Conservation (phyloP, 768 basidiomycete species). For the Rhodotorula taiwanensis region DNA sequence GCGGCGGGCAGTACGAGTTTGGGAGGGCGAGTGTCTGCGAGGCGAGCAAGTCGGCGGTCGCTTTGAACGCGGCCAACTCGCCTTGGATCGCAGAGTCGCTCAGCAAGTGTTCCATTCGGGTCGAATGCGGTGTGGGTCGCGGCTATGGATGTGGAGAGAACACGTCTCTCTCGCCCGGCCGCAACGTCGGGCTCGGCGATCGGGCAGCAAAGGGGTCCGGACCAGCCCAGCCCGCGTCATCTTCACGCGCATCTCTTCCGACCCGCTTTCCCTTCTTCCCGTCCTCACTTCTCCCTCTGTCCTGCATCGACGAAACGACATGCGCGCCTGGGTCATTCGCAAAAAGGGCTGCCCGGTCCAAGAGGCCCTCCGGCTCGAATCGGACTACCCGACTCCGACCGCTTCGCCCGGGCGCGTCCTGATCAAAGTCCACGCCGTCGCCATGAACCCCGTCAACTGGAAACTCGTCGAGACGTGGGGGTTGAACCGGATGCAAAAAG, state of each 20-base stretch:
- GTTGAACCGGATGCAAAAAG: constrained; percentile 46
- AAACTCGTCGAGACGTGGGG: constrained; percentile 56
- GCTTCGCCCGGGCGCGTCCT: constrained; percentile 43
- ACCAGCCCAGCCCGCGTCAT: too few species aligned
- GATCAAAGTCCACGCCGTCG: constrained; percentile 53
- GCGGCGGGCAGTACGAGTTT: constrained; percentile 42
- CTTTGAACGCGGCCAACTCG: constrained; percentile 44
- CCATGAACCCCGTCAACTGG: constrained; percentile 58
- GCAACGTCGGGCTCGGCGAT: too few species aligned
- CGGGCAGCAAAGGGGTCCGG: too few species aligned
- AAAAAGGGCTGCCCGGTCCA: constrained; percentile 41
- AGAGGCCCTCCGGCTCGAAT: constrained; percentile 42
- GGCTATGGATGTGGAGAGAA: too few species aligned
- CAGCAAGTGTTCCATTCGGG: constrained; percentile 40
- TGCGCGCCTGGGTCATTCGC: constrained; percentile 37
- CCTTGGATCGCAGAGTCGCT: constrained; percentile 40
- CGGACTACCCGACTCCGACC: constrained; percentile 46
- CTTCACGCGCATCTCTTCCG: too few species aligned
- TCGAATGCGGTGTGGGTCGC: too few species aligned
- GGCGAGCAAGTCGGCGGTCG: constrained; percentile 43
- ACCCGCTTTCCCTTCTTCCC: too few species aligned
- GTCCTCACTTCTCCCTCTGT: too few species aligned
- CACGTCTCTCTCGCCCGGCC: neutral
- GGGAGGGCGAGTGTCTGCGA: constrained; percentile 43
- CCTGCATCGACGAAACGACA: too few species aligned